These are phyloP conservation scores for Porodaedalea pini DNA, from an alignment of 1,284 basidiomycete species.

Conservation along the genomic window DNA sequence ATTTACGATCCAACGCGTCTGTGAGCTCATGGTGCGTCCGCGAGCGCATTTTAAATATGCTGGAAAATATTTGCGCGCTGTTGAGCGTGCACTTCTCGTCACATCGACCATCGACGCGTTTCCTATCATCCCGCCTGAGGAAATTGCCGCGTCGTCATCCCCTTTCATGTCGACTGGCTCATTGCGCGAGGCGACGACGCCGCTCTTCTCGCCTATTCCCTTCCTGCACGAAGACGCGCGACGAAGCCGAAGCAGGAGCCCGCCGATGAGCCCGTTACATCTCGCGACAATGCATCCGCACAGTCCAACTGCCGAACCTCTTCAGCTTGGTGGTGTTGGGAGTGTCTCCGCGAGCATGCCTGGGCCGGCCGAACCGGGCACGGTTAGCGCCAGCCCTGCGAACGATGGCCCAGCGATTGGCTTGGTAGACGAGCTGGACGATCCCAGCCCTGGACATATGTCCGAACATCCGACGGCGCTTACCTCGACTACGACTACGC, in stretches of 20 bases:
- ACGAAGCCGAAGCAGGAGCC: constrained; percentile 45
- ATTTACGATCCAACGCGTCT: constrained; percentile 90
- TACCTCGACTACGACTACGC: constrained; percentile 52
- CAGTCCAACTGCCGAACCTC: constrained; percentile 30
- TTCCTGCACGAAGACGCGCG: constrained; percentile 77
- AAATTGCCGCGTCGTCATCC: constrained; percentile 26
- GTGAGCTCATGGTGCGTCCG: constrained; percentile 78
- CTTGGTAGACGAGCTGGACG: constrained; percentile 78
- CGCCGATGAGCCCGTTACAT: constrained; percentile 67
- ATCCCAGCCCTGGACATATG: constrained; percentile 76
- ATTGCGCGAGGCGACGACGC: constrained; percentile 61
- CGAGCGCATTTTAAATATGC: constrained; percentile 70
- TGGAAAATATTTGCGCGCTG: constrained; percentile 88
- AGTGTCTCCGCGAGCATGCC: background rate
- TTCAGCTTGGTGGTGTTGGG: constrained; percentile 23
- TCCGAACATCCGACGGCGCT: constrained; percentile 73
- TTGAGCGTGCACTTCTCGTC: constrained; percentile 83
- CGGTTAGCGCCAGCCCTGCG: constrained; percentile 33
- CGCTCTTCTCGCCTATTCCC: constrained; percentile 79
- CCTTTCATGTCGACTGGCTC: constrained; percentile 38
- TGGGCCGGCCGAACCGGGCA: too few species aligned
- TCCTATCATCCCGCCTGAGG: constrained; percentile 40
- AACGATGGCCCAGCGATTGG: constrained; percentile 40
- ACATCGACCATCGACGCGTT: constrained; percentile 77
- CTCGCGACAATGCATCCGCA: constrained; percentile 39